Percentiles rank a stretch among this genome's conserved stretches.
Conservation (phyloP, 1,139 yeast genomes). For the Candida tunisiensis region DNA sequence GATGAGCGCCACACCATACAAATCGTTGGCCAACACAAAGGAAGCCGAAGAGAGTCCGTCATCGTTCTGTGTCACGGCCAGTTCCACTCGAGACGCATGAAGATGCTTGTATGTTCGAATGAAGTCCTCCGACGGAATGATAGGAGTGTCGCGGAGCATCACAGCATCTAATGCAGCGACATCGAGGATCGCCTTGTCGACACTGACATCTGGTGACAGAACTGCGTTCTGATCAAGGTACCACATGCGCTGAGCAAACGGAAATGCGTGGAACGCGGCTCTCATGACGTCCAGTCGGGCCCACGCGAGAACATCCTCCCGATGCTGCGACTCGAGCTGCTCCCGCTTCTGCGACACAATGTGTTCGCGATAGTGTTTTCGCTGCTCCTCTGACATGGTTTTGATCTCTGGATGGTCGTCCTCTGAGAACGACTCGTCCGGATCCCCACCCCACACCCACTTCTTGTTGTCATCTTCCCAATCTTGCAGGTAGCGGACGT, state of each 20-base stretch:
- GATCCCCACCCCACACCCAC: too few relatives aligned
- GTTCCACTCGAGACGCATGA: constrained; percentile 34
- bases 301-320: constrained; percentile 25
- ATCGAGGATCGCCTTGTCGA: too few relatives aligned
- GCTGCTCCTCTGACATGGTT: too few relatives aligned
- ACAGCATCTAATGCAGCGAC: constrained; percentile 41
- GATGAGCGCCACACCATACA: constrained; percentile 42
- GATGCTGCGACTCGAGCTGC: too few relatives aligned
- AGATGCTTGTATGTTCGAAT: constrained; percentile 57
- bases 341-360: too few relatives aligned
- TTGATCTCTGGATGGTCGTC: too few relatives aligned
- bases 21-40: constrained; percentile 46
- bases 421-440: too few relatives aligned
- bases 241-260: constrained; percentile 74
- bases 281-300: constrained; percentile 42
- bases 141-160: constrained; percentile 47
- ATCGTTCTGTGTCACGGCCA: constrained; percentile 51
- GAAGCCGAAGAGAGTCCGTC: constrained; percentile 49
- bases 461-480: constrained; percentile 22
- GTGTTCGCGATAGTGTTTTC: too few relatives aligned
- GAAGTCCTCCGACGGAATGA: constrained; percentile 30
- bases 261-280: constrained; percentile 83
- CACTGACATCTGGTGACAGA: constrained; percentile 35
- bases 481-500: constrained; percentile 72
- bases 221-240: constrained; percentile 62